Base-by-base conservation (phyloP, 805 yeast genomes). In the Yamadazyma paraphyllophila region DNA sequence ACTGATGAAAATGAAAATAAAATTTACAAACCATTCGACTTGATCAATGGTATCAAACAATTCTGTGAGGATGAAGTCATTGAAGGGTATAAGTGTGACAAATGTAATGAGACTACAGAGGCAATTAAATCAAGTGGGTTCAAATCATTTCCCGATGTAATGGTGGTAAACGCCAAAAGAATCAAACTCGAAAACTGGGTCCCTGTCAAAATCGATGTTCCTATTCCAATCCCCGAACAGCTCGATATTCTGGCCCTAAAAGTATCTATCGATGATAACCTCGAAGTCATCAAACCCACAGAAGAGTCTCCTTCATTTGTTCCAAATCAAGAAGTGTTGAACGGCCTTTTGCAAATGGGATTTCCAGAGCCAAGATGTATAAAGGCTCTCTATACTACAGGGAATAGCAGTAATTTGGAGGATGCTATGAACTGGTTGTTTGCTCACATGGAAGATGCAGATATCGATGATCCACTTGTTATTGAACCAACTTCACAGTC, bases 361-460 rank as follows among this genome's bases (percentile, higher is more conserved):
- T 92, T 94, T 60, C 78, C 90, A 1, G 79, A 78, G 42, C 73
- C 76, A 16, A 75, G 92, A 40, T 73, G 83, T 36, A 70, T 71
- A 26, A 79, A 82, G 54, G 96, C 92, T 0, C 69, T 92, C 30
- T 83, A 73, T 54, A 66, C 78, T 15, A 88, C 96, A 0, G 92
- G 89, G 0, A 90, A 90, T 55, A 52, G 63, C 0, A 58, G 69
- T 49, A 37, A 14, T 15, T 64, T 67, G 0, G 97, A 92, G 51
- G 74, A 74, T 5, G 96, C 97, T 0, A 82, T 87, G 86, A 87
- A 88, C 55, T 88, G 97, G 96, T 61, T 94, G 5, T 84, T 94
- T 58, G 85, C 77, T 15, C 96, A 91, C 58, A 80, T 89, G 83
- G 97, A 91, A 17, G 97, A 88, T 61, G 60, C 82, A 1, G 85